Percentiles rank a stretch among this genome's conserved stretches.
phyloP scores from a whole-genome alignment of 1,284 basidiomycete genomes.

The Marasmius oreades region DNA sequence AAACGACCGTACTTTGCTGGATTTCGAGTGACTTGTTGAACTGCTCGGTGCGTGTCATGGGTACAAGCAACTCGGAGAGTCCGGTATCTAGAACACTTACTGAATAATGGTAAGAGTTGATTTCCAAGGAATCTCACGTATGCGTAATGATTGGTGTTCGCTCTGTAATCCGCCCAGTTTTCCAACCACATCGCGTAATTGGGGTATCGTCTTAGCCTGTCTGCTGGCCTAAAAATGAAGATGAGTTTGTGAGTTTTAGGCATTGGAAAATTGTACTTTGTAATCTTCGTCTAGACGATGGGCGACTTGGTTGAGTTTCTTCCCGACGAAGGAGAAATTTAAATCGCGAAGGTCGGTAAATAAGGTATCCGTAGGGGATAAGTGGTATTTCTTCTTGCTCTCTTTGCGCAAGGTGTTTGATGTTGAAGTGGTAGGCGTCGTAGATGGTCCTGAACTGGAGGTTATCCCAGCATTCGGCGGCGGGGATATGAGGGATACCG shows the following conservation, averaged over 20 bases:
- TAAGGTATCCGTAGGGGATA: slow-evolving; percentile 80
- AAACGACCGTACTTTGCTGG: slow-evolving; percentile 76
- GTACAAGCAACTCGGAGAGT: slow-evolving; percentile 88
- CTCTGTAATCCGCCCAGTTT: slow-evolving; percentile 89
- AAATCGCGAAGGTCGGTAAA: slow-evolving; percentile 84
- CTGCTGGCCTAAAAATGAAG: slow-evolving; percentile 53
- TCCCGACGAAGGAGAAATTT: slow-evolving; percentile 93
- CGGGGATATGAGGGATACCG: slow-evolving; percentile 68
- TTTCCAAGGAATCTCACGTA: slow-evolving; percentile 54
- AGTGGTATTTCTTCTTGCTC: slow-evolving; percentile 84
- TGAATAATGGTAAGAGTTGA: slow-evolving; percentile 7
- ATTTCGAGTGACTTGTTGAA: slow-evolving; percentile 94
- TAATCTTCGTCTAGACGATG: slow-evolving; percentile 89
- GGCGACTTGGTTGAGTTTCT: slow-evolving; percentile 79
- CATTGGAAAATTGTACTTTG: slow-evolving; percentile 50
- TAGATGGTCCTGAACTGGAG: slow-evolving; percentile 36
- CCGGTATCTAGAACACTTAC: slow-evolving; percentile 70
- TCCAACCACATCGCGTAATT: slow-evolving; percentile 94
- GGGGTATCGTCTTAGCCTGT: slow-evolving; percentile 87
- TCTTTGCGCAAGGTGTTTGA: slow-evolving; percentile 60
- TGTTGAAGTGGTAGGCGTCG: slow-evolving; percentile 38
- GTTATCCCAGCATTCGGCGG: slow-evolving; percentile 26
- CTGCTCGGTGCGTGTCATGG: slow-evolving; percentile 80
- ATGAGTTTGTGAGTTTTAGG: neutral
- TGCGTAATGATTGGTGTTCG: slow-evolving; percentile 84